Evolutionary conservation across 2,329 filamentous ascomycete species (phyloP).

Genomic region (Scolecobasidium constrictum): DNA sequence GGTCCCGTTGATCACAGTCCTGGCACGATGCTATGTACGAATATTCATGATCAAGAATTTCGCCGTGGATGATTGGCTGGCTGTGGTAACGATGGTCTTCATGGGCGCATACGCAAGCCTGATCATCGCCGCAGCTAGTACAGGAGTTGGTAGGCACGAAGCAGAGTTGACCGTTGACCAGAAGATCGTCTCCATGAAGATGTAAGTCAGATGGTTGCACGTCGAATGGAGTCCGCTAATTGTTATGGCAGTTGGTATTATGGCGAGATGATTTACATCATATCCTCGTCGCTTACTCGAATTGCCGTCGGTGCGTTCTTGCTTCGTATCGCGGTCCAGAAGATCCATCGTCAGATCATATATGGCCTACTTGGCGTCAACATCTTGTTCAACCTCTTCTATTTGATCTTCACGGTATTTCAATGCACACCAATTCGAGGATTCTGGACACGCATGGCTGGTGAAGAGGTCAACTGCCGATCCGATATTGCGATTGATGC

Average conservation of each 20-base stretch:
- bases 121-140: background rate
- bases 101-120: slow-evolving; percentile 1
- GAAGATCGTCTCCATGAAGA: slow-evolving; percentile 5
- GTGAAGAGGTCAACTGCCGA: background rate
- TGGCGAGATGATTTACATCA: slow-evolving; percentile 10
- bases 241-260: slow-evolving; percentile 9
- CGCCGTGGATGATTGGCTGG: slow-evolving; percentile 10
- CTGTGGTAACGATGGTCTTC: slow-evolving; percentile 5
- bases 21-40: slow-evolving; percentile 4
- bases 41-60: slow-evolving; percentile 8
- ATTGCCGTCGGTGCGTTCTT: slow-evolving; percentile 8
- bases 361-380: slow-evolving; percentile 4
- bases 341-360: slow-evolving; percentile 5
- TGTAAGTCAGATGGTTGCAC: too few relatives aligned
- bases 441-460: slow-evolving; percentile 8
- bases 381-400: slow-evolving; percentile 6
- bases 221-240: too few relatives aligned
- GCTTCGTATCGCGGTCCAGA: slow-evolving; percentile 6
- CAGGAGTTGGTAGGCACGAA: slow-evolving; percentile 1
- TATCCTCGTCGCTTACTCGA: slow-evolving; percentile 3
- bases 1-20: slow-evolving; percentile 4
- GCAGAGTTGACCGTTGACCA: slow-evolving; percentile 1
- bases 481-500: slow-evolving; percentile 1
- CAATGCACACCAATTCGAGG: slow-evolving; percentile 8
- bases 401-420: slow-evolving; percentile 7